Evolutionary conservation across 1,284 basidiomycete species (phyloP).

Genomic region (Porogramme epimiltina): DNA sequence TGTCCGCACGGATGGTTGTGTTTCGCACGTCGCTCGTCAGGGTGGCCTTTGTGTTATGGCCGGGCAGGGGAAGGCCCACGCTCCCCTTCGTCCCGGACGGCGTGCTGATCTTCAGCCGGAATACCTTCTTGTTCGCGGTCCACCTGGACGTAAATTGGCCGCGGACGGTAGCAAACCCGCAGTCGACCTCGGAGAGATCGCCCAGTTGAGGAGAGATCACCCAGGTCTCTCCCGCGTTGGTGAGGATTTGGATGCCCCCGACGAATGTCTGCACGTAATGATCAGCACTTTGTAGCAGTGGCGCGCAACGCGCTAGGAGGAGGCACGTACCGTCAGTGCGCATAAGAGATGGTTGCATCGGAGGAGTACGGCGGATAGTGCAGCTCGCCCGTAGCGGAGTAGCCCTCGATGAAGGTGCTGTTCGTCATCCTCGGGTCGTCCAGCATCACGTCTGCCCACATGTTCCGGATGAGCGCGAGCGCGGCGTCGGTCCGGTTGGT

Average conservation of each 20-base stretch:
- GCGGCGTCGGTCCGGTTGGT: constrained; percentile 11
- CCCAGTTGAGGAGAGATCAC: constrained; percentile 14
- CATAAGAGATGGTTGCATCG: constrained; percentile 13
- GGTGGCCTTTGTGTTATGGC: not conserved
- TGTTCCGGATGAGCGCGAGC: constrained; percentile 12
- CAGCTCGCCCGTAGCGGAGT: constrained; percentile 8
- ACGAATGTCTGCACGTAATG: constrained; percentile 8
- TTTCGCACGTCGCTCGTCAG: not conserved
- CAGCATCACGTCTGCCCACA: constrained; percentile 19
- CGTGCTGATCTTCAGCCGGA: constrained; percentile 14
- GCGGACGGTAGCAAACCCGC: constrained; percentile 15
- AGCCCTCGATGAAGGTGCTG: constrained; percentile 19
- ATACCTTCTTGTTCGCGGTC: not conserved
- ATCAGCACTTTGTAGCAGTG: too few species aligned
- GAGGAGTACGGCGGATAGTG: constrained; percentile 14
- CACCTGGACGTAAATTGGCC: constrained; percentile 19
- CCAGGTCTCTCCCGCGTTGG: constrained; percentile 17
- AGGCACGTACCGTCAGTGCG: constrained; percentile 7
- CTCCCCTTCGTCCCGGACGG: constrained; percentile 16
- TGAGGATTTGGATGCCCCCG: constrained; percentile 20
- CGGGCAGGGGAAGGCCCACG: constrained; percentile 14
- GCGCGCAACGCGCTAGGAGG: not conserved
- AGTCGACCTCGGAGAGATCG: constrained; percentile 16
- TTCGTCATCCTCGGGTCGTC: constrained; percentile 19
- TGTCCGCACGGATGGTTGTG: constrained; percentile 2